These are phyloP conservation scores for Coriolopsis trogii DNA, from an alignment of 1,284 basidiomycete species.

Conservation along the genomic window DNA sequence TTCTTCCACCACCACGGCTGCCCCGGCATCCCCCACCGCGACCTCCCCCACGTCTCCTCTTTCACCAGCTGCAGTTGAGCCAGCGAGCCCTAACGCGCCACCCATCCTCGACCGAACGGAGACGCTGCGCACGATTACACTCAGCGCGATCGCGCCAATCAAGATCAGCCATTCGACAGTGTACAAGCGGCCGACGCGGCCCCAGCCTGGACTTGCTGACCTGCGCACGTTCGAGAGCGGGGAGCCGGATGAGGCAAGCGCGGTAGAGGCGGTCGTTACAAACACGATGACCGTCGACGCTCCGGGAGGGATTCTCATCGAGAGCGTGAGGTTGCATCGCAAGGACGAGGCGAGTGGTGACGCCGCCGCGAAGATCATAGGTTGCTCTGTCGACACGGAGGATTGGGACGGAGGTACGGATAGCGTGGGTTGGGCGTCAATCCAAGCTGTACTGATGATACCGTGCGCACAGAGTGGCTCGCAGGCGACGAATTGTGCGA, in stretches of 20 bases:
- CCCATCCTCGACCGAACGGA: slow-evolving; percentile 54
- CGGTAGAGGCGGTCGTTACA: slow-evolving; percentile 56
- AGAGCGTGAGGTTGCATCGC: slow-evolving; percentile 48
- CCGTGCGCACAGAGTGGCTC: slow-evolving; percentile 52
- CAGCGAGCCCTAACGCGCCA: slow-evolving; percentile 6
- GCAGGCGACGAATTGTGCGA: slow-evolving; percentile 66
- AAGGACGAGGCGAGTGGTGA: slow-evolving; percentile 42
- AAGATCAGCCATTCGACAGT: slow-evolving; percentile 49
- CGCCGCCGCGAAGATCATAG: slow-evolving; percentile 52
- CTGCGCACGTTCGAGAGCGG: slow-evolving; percentile 57
- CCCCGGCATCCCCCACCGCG: slow-evolving; percentile 25
- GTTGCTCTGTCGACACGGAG: slow-evolving; percentile 42
- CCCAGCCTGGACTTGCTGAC: slow-evolving; percentile 52
- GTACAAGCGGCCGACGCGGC: slow-evolving; percentile 46
- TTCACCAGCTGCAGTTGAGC: neutral
- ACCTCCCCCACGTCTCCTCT: neutral
- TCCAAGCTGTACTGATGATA: slow-evolving; percentile 3
- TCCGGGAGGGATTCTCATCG: slow-evolving; percentile 57
- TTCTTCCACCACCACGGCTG: slow-evolving; percentile 13
- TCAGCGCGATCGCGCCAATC: slow-evolving; percentile 63
- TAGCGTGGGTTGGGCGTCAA: neutral
- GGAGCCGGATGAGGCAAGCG: slow-evolving; percentile 53
- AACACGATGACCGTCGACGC: slow-evolving; percentile 54
- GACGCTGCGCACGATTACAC: slow-evolving; percentile 59
- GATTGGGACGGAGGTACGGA: slow-evolving; percentile 36